Evolutionary conservation across 306 rosid species (phyloP), one percentile per base, ranked within the genome.

Genomic region (Spatholobus suberectus): DNA sequence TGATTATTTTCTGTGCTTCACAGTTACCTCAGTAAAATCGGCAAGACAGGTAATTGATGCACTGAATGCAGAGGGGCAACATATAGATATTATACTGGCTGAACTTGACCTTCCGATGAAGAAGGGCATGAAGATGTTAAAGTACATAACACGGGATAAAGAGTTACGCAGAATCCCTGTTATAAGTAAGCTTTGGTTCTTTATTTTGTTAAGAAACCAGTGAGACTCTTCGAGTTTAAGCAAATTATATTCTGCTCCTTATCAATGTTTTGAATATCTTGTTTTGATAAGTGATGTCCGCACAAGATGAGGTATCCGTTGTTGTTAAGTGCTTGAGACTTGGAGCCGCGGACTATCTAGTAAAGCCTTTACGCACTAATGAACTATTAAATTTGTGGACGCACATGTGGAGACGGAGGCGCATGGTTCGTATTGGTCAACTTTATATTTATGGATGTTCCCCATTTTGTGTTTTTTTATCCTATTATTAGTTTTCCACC

Each of bases 351-450:
- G 98, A 96, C 90, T 96, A 96, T 90, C 99, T 96, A 74, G 98
- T 96, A 26, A 96, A 96, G 95, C 99, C 99, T 74, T 87, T 96
- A 85, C 92, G 99, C 77, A 92, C 97, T 63, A 96, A 96, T 89
- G 99, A 96, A 88, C 97, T 96, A 82, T 79, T 96, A 73, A 96
- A 91, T 85, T 88, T 96, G 93, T 96, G 98, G 99, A 96, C 94
- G 1, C 99, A 96, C 90, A 86, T 94, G 99, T 96, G 99, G 99
- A 90, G 98, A 88, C 89, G 99, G 89, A 91, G 99, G 86, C 98
- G 85, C 90, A 92, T 90, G 99, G 99, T 96, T 87, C 77, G 94
- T 90, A 65, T 84, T 71, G 54, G 70, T 54, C 78, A 27, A 68
- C 81, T 83, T 62, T 76, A 59, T 78, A 69, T 82, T 72, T 46